Conservation (phyloP, 129 eudicot genomes). For the Pseudognaphalium luteoalbum region DNA sequence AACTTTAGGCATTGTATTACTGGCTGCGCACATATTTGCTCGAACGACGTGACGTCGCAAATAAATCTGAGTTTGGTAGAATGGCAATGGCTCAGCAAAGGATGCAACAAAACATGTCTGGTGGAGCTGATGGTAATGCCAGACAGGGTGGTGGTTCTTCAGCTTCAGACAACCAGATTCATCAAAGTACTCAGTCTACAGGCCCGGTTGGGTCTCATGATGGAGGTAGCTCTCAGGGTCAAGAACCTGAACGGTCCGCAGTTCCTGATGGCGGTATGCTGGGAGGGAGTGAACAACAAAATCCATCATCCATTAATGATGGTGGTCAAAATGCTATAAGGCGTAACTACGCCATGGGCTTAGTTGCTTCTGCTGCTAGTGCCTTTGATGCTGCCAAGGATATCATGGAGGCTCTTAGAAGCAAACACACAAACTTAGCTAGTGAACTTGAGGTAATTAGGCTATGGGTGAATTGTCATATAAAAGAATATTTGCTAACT, state of each 20-base stretch:
- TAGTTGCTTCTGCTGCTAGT: slow-evolving; percentile 92
- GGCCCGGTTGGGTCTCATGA: slow-evolving; percentile 66
- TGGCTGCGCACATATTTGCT: slow-evolving; percentile 98
- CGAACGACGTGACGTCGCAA: slow-evolving; percentile 97
- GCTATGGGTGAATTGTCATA: not conserved
- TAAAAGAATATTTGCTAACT: not conserved
- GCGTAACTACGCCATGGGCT: slow-evolving; percentile 82
- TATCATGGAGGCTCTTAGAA: slow-evolving; percentile 96
- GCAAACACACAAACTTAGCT: slow-evolving; percentile 94
- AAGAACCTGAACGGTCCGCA: slow-evolving; percentile 75
- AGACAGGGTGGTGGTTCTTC: slow-evolving; percentile 58
- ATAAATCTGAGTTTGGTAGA: slow-evolving; percentile 87
- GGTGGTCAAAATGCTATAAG: slow-evolving; percentile 78
- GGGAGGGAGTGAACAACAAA: slow-evolving; percentile 63
- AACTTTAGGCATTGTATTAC: slow-evolving; percentile 82
- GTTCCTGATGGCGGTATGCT: slow-evolving; percentile 57
- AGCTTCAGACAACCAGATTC: slow-evolving; percentile 69
- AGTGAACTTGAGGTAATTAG: slow-evolving; percentile 89
- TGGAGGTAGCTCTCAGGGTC: slow-evolving; percentile 70
- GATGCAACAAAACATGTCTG: slow-evolving; percentile 81
- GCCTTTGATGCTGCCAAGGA: slow-evolving; percentile 99
- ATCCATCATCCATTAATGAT: slow-evolving; percentile 52
- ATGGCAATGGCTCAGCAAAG: slow-evolving; percentile 97
- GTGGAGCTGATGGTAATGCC: slow-evolving; percentile 58
- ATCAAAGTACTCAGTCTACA: slow-evolving; percentile 62